A percentile compares a stretch with the other conserved stretches of the same genome.
Evolutionary conservation across 768 basidiomycete species (phyloP).

Genomic region (Trametes maxima): DNA sequence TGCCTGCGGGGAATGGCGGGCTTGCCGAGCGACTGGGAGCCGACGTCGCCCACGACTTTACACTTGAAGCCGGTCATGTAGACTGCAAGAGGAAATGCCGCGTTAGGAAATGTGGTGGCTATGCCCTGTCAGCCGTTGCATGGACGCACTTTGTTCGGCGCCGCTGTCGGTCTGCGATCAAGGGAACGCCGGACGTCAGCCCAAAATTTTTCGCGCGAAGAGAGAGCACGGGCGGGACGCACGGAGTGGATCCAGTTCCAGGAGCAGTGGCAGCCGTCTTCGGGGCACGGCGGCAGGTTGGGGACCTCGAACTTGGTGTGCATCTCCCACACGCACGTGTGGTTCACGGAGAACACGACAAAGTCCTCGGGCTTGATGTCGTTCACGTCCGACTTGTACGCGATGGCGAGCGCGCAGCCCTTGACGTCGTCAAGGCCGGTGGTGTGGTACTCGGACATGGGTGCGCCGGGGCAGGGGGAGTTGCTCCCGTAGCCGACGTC

Average conservation of each 20-base stretch:
- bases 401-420: slow-evolving; percentile 46
- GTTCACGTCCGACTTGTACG: slow-evolving; percentile 43
- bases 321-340: slow-evolving; percentile 45
- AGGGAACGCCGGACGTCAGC: neutral
- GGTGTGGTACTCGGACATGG: slow-evolving; percentile 33
- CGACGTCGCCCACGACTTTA: slow-evolving; percentile 36
- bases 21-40: slow-evolving; percentile 34
- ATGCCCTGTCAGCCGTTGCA: neutral
- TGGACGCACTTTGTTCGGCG: slow-evolving; percentile 37
- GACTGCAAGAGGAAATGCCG: slow-evolving; percentile 22
- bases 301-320: slow-evolving; percentile 47
- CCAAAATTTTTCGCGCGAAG: neutral
- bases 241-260: slow-evolving; percentile 45
- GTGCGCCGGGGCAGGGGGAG: slow-evolving; percentile 29
- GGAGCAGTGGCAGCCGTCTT: slow-evolving; percentile 47
- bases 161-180: slow-evolving; percentile 34
- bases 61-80: slow-evolving; percentile 47
- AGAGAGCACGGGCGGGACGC: neutral
- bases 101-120: neutral
- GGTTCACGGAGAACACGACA: slow-evolving; percentile 45
- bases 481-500: slow-evolving; percentile 25
- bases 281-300: slow-evolving; percentile 45
- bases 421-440: slow-evolving; percentile 34
- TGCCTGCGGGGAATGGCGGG: slow-evolving; percentile 37
- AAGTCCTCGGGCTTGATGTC: slow-evolving; percentile 45